Base-by-base conservation (phyloP, 2,329 filamentous ascomycete species). In the Colletotrichum destructivum region DNA sequence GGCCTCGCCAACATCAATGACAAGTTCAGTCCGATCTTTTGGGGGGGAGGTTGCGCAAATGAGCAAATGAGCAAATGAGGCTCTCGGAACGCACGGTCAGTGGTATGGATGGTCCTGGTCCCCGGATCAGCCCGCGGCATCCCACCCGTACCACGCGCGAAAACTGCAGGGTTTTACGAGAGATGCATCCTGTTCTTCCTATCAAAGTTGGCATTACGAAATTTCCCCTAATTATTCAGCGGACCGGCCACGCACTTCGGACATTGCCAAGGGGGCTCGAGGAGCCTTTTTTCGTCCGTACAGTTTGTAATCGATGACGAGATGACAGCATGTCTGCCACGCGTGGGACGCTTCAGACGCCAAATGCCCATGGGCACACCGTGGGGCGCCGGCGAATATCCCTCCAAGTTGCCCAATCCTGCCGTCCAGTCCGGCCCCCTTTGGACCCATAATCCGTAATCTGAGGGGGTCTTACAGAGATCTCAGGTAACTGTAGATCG, bases 401-500 rank as follows among this genome's bases (percentile, higher is more conserved):
- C 4, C 9, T 15, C 4, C 7, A 4, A 6, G 11, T 18, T 42
- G 47, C 26, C 31, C n/a, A 31, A 47, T 55, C 40, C 35, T n/a
- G 26, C 65, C 52, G 69, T 8, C 42, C 23, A 21, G 16, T 38
- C 52, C 69, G 52, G 54, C 8, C 31, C 7, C 31, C n/a, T n/a
- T 35, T 59, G 56, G 64, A 40, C 52, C 52, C 51, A 18, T 63
- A 15, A 47, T 47, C 57, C 13, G 54, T 47, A 18, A 38, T 67
- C 35, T 12, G 26, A 40, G n/a, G 44, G 63, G 44, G 42, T 51
- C 23, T 26, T 44, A 62, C 64, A 57, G 52, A 68, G 52, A 71
- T 71, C 57, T 59, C 52, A 49, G 46, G 57, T 68, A 54, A 11
- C 40, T 23, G 15, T n/a, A 18, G 26, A 69, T 68, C 69, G 64